These are phyloP conservation scores for Populus hybrid DNA, from an alignment of 441 rosid genomes.

Conservation along the genomic window DNA sequence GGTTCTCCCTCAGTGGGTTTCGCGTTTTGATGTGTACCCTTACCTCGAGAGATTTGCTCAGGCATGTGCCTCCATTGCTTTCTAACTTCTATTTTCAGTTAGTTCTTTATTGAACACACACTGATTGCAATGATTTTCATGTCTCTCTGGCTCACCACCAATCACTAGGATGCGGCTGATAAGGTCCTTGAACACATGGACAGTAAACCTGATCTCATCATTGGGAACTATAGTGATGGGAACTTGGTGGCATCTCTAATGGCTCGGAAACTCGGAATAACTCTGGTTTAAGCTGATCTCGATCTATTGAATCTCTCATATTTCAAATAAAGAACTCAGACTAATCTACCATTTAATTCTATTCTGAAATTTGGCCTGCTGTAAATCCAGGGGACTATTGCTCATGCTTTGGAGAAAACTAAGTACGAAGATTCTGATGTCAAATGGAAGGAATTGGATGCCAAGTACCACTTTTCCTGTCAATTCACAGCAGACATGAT, in stretches of 20 bases:
- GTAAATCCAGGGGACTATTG: conserved; percentile 60
- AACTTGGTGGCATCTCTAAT: conserved; percentile 87
- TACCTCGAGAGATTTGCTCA: conserved; percentile 72
- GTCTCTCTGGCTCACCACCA: not conserved
- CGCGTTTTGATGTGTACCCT: conserved; percentile 85
- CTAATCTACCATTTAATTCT: not conserved
- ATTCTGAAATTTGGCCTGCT: conserved; percentile 10
- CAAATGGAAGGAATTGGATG: conserved; percentile 78
- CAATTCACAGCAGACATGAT: conserved; percentile 51
- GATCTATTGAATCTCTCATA: not conserved
- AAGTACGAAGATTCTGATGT: conserved; percentile 89
- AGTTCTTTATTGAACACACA: not conserved
- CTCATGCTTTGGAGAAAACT: conserved; percentile 90
- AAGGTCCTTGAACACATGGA: conserved; percentile 62
- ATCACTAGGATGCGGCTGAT: conserved; percentile 55
- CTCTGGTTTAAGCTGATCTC: conserved; percentile 46
- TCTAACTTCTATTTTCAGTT: not conserved
- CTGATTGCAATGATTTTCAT: not conserved
- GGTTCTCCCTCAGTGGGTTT: conserved; percentile 74
- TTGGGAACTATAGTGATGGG: conserved; percentile 92
- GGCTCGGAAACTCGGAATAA: conserved; percentile 71
- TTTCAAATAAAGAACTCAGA: not conserved
- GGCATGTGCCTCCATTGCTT: conserved; percentile 31
- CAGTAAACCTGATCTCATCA: conserved; percentile 84
- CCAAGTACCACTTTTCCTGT: conserved; percentile 62